A percentile compares a stretch with the other conserved stretches of the same genome.
Evolutionary conservation across 2,329 filamentous ascomycete species (phyloP).

Genomic region (Fusarium marasasianum): DNA sequence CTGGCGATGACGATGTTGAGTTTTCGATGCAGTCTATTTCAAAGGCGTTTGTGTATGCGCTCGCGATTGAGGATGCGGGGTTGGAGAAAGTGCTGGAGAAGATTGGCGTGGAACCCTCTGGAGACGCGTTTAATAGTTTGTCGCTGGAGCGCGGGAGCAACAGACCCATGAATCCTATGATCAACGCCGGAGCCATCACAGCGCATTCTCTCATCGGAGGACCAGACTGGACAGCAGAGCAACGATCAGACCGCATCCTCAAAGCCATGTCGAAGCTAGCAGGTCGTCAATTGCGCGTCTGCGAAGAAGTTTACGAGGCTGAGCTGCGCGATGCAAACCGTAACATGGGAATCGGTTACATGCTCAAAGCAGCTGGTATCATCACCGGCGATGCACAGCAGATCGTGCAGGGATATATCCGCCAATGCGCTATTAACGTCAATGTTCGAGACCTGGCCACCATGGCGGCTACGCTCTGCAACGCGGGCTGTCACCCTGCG

Average conservation of each 20-base stretch:
- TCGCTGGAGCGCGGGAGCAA: slow-evolving; percentile 45
- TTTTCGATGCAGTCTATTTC: slow-evolving; percentile 55
- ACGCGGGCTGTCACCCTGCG: slow-evolving; percentile 49
- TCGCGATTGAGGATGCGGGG: slow-evolving; percentile 52
- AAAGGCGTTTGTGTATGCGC: slow-evolving; percentile 53
- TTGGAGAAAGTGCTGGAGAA: slow-evolving; percentile 49
- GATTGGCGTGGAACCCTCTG: slow-evolving; percentile 53
- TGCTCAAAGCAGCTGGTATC: slow-evolving; percentile 53
- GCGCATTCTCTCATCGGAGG: slow-evolving; percentile 46
- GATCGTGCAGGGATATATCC: slow-evolving; percentile 51
- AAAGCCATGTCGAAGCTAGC: slow-evolving; percentile 48
- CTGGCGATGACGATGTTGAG: slow-evolving; percentile 51
- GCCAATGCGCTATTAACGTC: slow-evolving; percentile 53
- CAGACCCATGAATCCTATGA: slow-evolving; percentile 50
- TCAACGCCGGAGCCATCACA: slow-evolving; percentile 49
- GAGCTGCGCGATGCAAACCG: slow-evolving; percentile 48
- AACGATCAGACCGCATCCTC: slow-evolving; percentile 50
- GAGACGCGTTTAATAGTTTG: slow-evolving; percentile 51
- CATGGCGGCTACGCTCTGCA: slow-evolving; percentile 52
- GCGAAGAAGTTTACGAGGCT: slow-evolving; percentile 52
- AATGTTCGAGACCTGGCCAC: slow-evolving; percentile 53
- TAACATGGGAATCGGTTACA: slow-evolving; percentile 51
- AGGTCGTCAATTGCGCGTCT: slow-evolving; percentile 48
- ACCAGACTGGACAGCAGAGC: slow-evolving; percentile 46
- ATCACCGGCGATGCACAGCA: slow-evolving; percentile 48